Evolutionary conservation across 208 protist species (phyloP).

Genomic region (Vickermania ingenoplastis): DNA sequence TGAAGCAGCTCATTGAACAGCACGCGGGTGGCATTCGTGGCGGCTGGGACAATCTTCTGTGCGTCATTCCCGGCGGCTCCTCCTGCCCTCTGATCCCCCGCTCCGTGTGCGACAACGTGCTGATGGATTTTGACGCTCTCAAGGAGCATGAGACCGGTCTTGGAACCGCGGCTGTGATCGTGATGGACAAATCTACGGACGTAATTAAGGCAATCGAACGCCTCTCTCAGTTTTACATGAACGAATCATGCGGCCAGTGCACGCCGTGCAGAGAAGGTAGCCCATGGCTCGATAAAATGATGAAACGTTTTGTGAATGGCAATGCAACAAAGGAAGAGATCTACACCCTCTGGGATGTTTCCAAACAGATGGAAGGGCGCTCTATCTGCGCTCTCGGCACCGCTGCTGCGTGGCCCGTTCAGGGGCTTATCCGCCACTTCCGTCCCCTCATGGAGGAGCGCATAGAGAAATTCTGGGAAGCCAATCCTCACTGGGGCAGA

Average conservation of each 20-base stretch:
- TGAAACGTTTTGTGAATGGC: conserved; percentile 94
- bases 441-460: conserved; percentile 92
- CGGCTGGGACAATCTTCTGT: conserved; percentile 98
- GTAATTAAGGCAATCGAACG: conserved; percentile 94
- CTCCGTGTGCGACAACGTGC: conserved; percentile 89
- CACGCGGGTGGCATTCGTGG: conserved; percentile 95
- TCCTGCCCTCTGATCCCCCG: conserved; percentile 96
- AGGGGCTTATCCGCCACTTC: conserved; percentile 97
- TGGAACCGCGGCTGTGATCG: conserved; percentile 98
- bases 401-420: conserved; percentile 97
- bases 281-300: conserved; percentile 95
- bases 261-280: conserved; percentile 97
- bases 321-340: conserved; percentile 96
- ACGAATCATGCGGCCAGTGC: conserved; percentile 97
- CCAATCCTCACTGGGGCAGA: conserved; percentile 82
- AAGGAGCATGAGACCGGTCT: conserved; percentile 90
- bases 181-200: conserved; percentile 98
- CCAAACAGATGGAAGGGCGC: conserved; percentile 97
- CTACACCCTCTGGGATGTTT: conserved; percentile 96
- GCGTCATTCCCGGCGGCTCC: conserved; percentile 96
- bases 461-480: conserved; percentile 87
- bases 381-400: conserved; percentile 99
- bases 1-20: conserved; percentile 95
- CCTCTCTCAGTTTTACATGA: conserved; percentile 96
- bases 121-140: conserved; percentile 99